Base-by-base conservation (phyloP, 768 basidiomycete genomes). In the Cystobasidium ongulense region DNA sequence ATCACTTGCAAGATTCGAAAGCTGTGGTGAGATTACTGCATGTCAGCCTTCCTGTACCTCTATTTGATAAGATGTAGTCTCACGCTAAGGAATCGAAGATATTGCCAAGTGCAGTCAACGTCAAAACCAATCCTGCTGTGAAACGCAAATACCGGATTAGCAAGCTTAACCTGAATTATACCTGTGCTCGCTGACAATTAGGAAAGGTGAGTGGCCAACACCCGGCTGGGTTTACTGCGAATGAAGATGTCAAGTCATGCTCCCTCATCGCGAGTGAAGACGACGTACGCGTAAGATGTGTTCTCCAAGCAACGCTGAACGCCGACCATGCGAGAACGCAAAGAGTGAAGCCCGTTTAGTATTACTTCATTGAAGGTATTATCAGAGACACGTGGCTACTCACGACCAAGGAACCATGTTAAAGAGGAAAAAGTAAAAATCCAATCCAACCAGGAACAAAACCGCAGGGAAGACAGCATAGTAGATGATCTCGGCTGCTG, bases 201-300 rank as follows among this genome's bases (percentile, higher is more conserved):
- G 63, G 63, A 46, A 64, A 64, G 38, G 38, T 64, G 17, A 64
- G 17, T 11, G 63, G 31, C 63, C 63, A 64, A n/a, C 27, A 39
- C 21, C 63, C 63, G 13, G 63, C 63, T 10, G 63, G 63, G 23
- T 64, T 64, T 4, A 64, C 63, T 64, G 36, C 4, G 33, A 23
- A 27, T 36, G n/a, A 13, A 46, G 11, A 64, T 8, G 10, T 46
- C 33, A 59, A 21, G 33, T 23, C 29, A 5, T 59, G 27, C 25
- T 27, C 46, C 25, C 21, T 27, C 29, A 15, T 27, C 27, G 3
- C 11, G 13, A 46, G 43, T 13, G 27, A 10, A 46, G 35, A 3
- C 36, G 5, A 39, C 63, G 7, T 36, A 64, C 63, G 36, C 8
- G 36, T 39, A 21, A 64, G 63, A 64, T 64, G 63, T 15, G 31